These are phyloP conservation scores for Ormosia semicastrata DNA, from an alignment of 306 rosid species.

Conservation along the genomic window DNA sequence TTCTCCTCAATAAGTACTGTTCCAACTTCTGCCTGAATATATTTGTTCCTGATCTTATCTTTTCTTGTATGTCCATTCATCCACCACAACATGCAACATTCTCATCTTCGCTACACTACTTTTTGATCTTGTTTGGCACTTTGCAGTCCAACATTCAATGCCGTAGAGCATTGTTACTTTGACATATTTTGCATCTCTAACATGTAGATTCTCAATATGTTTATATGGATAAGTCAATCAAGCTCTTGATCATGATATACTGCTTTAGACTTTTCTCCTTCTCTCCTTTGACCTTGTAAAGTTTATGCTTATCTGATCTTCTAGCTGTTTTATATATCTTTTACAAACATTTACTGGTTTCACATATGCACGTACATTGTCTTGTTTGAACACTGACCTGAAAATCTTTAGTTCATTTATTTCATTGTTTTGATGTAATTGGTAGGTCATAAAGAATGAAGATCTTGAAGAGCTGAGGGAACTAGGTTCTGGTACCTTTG, in stretches of 20 bases:
- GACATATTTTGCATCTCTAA: neutral
- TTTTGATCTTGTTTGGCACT: neutral
- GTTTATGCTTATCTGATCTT: slow-evolving; percentile 1
- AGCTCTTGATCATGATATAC: neutral
- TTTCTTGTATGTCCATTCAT: neutral
- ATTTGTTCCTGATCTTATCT: neutral
- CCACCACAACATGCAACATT: neutral
- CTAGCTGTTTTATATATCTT: neutral
- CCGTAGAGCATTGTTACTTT: neutral
- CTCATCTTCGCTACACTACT: neutral
- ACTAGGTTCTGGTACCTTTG: slow-evolving; percentile 92
- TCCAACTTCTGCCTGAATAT: neutral
- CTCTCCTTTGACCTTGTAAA: neutral
- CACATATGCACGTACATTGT: neutral
- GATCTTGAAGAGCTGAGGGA: slow-evolving; percentile 93
- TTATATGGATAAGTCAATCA: neutral
- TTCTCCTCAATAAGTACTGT: neutral
- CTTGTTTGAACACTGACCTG: neutral
- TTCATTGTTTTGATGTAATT: slow-evolving; percentile 40
- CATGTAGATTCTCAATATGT: neutral
- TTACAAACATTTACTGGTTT: neutral
- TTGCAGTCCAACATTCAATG: neutral
- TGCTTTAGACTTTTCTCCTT: neutral
- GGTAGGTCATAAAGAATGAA: slow-evolving; percentile 74
- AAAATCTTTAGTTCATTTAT: slow-evolving; percentile 15